Percentiles rank a stretch among this genome's conserved stretches.
Evolutionary conservation across 2,329 filamentous ascomycete species (phyloP).

Genomic region (Colletotrichum trifolii): DNA sequence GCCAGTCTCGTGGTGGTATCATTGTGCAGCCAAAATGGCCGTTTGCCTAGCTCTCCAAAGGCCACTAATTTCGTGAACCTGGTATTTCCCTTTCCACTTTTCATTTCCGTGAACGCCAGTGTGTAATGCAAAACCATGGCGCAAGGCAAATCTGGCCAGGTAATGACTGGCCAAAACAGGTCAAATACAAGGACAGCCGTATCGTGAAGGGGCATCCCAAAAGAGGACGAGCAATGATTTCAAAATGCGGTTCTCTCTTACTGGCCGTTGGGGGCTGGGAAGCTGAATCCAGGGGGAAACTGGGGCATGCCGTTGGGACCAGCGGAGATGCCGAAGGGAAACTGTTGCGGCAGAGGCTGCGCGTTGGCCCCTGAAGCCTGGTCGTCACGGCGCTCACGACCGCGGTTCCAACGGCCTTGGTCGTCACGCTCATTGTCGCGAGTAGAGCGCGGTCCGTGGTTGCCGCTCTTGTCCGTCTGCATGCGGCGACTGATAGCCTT

Average conservation of each 20-base stretch:
- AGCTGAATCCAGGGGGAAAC: conserved; percentile 53
- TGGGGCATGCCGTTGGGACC: conserved; percentile 56
- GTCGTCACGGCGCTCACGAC: conserved; percentile 45
- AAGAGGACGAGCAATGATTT: background rate
- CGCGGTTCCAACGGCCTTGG: conserved; percentile 40
- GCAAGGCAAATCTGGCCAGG: conserved; percentile 10
- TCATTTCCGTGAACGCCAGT: conserved; percentile 26
- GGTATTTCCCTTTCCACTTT: conserved; percentile 29
- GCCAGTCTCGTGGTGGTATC: conserved; percentile 22
- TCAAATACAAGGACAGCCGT: conserved; percentile 23
- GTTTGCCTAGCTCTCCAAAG: conserved; percentile 14
- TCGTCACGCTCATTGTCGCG: conserved; percentile 53
- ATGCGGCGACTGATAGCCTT: conserved; percentile 82
- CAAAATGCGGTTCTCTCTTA: background rate
- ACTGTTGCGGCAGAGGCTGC: conserved; percentile 42
- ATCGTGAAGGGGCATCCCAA: conserved; percentile 2
- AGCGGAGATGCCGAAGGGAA: conserved; percentile 54
- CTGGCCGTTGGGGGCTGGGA: conserved; percentile 47
- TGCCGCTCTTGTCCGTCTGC: conserved; percentile 75
- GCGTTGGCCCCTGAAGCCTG: conserved; percentile 38
- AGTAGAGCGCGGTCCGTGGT: conserved; percentile 73
- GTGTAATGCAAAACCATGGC: conserved; percentile 21
- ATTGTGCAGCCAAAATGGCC: conserved; percentile 9
- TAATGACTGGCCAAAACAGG: conserved; percentile 11
- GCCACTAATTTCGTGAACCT: conserved; percentile 4